Conservation (phyloP, 257 asterid genomes). For the Datura wrightii region DNA sequence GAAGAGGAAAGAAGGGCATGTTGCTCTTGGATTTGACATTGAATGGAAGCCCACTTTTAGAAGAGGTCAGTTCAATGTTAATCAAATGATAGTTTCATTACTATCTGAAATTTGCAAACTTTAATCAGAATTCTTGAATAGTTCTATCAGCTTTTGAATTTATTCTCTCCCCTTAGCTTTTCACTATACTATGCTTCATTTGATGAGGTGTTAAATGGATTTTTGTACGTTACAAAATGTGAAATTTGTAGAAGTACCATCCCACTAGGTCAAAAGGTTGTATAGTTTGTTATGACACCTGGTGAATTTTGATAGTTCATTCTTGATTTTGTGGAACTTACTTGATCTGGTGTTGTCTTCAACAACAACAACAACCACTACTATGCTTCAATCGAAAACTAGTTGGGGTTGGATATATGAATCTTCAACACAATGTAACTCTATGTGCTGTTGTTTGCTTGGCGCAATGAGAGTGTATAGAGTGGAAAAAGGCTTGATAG, state of each 20-base stretch:
- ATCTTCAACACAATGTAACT: not conserved
- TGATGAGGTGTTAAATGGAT: not conserved
- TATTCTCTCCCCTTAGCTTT: not conserved
- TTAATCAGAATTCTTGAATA: not conserved
- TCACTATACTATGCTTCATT: not conserved
- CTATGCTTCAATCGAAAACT: not conserved
- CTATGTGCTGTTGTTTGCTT: not conserved
- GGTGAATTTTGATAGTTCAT: not conserved
- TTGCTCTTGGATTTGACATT: slow-evolving; percentile 86
- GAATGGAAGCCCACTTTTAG: slow-evolving; percentile 92
- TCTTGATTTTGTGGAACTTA: not conserved
- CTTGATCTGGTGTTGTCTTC: slow-evolving; percentile 5
- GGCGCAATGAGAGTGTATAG: not conserved
- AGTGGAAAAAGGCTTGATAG: not conserved
- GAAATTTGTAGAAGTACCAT: not conserved
- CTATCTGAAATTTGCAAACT: not conserved
- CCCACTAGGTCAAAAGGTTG: not conserved
- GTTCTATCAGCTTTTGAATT: slow-evolving; percentile 11
- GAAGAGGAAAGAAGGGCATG: slow-evolving; percentile 57
- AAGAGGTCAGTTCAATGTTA: slow-evolving; percentile 54
- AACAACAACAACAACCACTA: not conserved
- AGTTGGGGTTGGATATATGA: not conserved
- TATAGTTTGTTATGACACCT: not conserved
- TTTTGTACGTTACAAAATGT: not conserved
- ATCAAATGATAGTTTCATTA: not conserved